Base-by-base conservation (phyloP, 2,329 filamentous ascomycete genomes). In the Kalaharituber pfeilii region DNA sequence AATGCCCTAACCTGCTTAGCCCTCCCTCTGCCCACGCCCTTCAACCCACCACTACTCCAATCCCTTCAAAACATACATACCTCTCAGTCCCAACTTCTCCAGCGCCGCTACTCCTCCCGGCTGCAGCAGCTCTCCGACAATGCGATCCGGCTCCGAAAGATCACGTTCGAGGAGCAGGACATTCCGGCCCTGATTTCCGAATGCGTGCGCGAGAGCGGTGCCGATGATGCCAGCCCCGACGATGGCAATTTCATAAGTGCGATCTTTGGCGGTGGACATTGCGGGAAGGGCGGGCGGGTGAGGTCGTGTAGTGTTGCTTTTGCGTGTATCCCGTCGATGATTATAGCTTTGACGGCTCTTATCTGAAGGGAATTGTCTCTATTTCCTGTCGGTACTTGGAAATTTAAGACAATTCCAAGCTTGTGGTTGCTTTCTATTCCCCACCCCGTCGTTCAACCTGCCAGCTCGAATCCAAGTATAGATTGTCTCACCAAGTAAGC, bases 81-180 rank as follows among this genome's bases (percentile, higher is more conserved):
- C 60, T 53, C 73, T 75, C 59, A 98, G 70, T 2, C 91, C 91
- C 50, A 98, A 72, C 66, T 84, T 79, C 65, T 81, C 76, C 64
- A 98, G 73, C 6, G 91, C 84, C 52, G 78, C 73, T 29, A 94
- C 81, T 50, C 91, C 91, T 51, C 91, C 91, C 0, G 91, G 91
- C 69, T 98, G 91, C 63, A 98, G 72, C 60, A 98, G 72, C 71
- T 98, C 91, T 63, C 91, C 91, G 49, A 98, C 87, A 62, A 98
- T 98, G 60, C 91, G 81, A 71, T 96, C 84, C 20, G 91, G 91
- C 72, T 96, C 83, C 69, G 86, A 86, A 70, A 96, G 73, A 70
- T 80, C 93, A 64, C 79, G 78, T 72, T 98, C 91, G 51, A 98
- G 78, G 51, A 98, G 73, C 25, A 96, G 76, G 25, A 98, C 88